A percentile compares a stretch with the other conserved stretches of the same genome.
Conservation (phyloP, 1,284 basidiomycete genomes). For the Stygiomarasmius scandens region DNA sequence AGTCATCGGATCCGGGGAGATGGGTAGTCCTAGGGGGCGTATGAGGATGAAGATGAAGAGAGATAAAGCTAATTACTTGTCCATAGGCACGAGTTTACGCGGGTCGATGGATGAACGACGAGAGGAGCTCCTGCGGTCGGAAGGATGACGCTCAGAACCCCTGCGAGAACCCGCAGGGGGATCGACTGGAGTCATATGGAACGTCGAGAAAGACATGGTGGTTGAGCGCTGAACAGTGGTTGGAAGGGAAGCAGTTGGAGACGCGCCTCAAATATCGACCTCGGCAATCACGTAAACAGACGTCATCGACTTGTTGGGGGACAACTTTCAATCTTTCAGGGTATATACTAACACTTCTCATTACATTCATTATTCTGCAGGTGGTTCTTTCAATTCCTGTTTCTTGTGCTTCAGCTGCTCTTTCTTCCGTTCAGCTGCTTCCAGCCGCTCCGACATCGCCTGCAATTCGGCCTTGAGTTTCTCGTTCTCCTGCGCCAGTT, state of each 20-base stretch:
- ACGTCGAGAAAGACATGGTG: not conserved
- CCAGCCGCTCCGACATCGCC: constrained; percentile 73
- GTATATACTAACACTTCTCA: not conserved
- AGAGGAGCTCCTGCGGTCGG: constrained; percentile 50
- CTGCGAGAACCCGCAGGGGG: constrained; percentile 7
- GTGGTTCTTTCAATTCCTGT: constrained; percentile 37
- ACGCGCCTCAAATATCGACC: not conserved
- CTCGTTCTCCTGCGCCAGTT: constrained; percentile 75
- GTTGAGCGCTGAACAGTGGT: too few species aligned
- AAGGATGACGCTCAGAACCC: constrained; percentile 25
- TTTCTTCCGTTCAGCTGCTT: constrained; percentile 69
- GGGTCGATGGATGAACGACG: constrained; percentile 77
- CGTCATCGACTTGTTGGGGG: constrained; percentile 2
- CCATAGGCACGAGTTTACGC: constrained; percentile 72
- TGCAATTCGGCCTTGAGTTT: constrained; percentile 73
- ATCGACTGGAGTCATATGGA: constrained; percentile 2
- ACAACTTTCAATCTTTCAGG: too few species aligned
- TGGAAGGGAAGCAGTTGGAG: constrained; percentile 1
- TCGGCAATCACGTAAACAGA: constrained; percentile 4
- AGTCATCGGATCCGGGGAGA: constrained; percentile 64
- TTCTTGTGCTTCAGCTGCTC: constrained; percentile 53
- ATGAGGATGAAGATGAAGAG: constrained; percentile 15
- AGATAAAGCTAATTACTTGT: constrained; percentile 54
- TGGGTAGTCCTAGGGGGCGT: constrained; percentile 48
- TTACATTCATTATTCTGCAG: constrained; percentile 19